phyloP scores from a whole-genome alignment of 1,284 basidiomycete genomes.

The Sphagnurus paluster region DNA sequence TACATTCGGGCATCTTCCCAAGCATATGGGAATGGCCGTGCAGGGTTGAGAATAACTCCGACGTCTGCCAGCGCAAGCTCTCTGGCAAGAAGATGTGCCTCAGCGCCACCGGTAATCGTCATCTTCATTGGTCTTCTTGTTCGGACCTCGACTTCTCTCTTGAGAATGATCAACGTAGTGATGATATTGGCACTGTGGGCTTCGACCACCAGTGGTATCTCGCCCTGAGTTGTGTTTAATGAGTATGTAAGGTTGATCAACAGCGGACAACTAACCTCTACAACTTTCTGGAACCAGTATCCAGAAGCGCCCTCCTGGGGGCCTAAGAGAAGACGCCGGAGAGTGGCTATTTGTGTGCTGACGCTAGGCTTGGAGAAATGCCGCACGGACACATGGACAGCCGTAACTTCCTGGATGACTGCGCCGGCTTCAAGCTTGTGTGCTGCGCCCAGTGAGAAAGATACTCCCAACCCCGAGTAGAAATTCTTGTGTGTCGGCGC shows the following conservation, averaged over 20 bases:
- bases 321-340: conserved; percentile 65
- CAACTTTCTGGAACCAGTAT: conserved; percentile 53
- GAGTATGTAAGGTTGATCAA: background rate
- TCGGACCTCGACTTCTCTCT: conserved; percentile 64
- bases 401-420: conserved; percentile 56
- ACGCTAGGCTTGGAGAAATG: conserved; percentile 42
- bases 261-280: conserved; percentile 37
- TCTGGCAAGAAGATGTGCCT: conserved; percentile 75
- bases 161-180: conserved; percentile 72
- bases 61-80: conserved; percentile 72
- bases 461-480: conserved; percentile 65
- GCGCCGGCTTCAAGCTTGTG: conserved; percentile 70
- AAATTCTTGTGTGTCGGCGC: conserved; percentile 58
- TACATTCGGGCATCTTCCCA: conserved; percentile 69
- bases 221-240: conserved; percentile 30
- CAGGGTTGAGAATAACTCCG: conserved; percentile 66
- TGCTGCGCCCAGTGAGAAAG: conserved; percentile 62
- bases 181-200: conserved; percentile 77
- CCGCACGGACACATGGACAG: conserved; percentile 37
- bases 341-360: conserved; percentile 62
- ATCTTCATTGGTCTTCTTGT: conserved; percentile 45
- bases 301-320: conserved; percentile 46
- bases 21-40: conserved; percentile 56
- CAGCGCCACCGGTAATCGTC: conserved; percentile 69
- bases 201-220: conserved; percentile 53